phyloP scores from a whole-genome alignment of 805 yeast species.

The Phaffomyces antillensis region DNA sequence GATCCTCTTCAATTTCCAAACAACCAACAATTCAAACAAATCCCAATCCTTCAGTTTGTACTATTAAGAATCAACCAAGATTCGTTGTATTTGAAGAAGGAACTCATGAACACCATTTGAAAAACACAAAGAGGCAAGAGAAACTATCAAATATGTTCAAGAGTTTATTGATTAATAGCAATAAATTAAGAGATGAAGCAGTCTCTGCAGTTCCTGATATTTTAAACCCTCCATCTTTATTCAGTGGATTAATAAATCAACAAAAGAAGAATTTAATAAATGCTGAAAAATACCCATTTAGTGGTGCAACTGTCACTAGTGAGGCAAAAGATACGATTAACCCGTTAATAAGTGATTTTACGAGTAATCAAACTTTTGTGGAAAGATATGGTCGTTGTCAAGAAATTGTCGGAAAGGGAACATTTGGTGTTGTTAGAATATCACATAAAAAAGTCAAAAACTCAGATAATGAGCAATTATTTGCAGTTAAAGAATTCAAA shows the following conservation, averaged over 20 bases:
- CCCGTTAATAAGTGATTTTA: neutral
- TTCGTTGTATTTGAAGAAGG: slow-evolving; percentile 61
- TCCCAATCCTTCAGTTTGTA: too few relatives aligned
- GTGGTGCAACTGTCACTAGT: slow-evolving; percentile 28
- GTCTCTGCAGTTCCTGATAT: slow-evolving; percentile 68
- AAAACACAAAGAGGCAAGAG: slow-evolving; percentile 72
- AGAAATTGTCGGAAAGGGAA: slow-evolving; percentile 89
- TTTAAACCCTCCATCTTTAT: slow-evolving; percentile 59
- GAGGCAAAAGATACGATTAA: slow-evolving; percentile 4
- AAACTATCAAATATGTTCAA: slow-evolving; percentile 68
- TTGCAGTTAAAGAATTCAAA: slow-evolving; percentile 85
- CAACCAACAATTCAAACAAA: slow-evolving; percentile 4
- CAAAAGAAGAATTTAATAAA: slow-evolving; percentile 16
- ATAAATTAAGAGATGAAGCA: slow-evolving; percentile 63
- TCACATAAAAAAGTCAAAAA: slow-evolving; percentile 56
- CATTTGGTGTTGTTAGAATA: slow-evolving; percentile 89
- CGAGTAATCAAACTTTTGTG: slow-evolving; percentile 49
- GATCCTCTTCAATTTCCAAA: slow-evolving; percentile 5
- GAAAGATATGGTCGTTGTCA: slow-evolving; percentile 93
- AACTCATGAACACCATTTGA: slow-evolving; percentile 70
- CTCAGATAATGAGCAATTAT: slow-evolving; percentile 33
- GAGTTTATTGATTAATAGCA: slow-evolving; percentile 38
- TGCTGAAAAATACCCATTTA: slow-evolving; percentile 18
- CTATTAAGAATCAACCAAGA: slow-evolving; percentile 24
- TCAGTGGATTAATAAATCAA: slow-evolving; percentile 53